Evolutionary conservation across 1,284 basidiomycete genomes (phyloP), one percentile per base, ranked within the genome.

Genomic region (Pyrrhoderma noxium): DNA sequence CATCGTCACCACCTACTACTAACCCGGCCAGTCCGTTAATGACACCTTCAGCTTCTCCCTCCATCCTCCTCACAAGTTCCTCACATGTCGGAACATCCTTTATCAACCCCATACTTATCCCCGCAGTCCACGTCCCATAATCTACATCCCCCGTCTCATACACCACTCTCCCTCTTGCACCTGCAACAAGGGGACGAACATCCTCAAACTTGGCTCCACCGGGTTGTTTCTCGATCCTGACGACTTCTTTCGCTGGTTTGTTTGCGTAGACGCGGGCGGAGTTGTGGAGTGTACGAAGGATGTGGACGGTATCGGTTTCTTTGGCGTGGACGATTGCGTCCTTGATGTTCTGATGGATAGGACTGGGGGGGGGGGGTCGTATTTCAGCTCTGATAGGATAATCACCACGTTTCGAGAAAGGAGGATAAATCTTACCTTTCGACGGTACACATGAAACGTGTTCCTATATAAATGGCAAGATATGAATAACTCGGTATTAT

Each of bases 201-300:
- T 97, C 93, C 61, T 89, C 81, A 61, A 97, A 96, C 67, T 94
- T 85, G 47, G 87, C 89, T 5, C 92, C 90, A 38, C 82, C 86
- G 0, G 88, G 85, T 47, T 85, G 76, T 14, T 74, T 73, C 69
- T 96, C 93, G 44, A 93, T 76, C 14, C 75, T 70, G 19, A 94
- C 86, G 14, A 97, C 93, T 64, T 95, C 84, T 60, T 77, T 63
- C 3, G 91, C 72, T 34, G 93, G 78, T 55, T 76, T 78, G 71
- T 93, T 93, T 73, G 90, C 92, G 76, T 76, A 94, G 2, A 96
- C 92, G 34, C 93, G 79, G 3, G 91, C 83, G 1, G 92, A 94
- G 65, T 95, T 95, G 61, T 77, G 76, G 45, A 95, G 68, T 0
- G 86, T 87, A 51, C 93, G 81, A 76, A 97, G 93, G 61, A 96